These are phyloP conservation scores for Chimonanthus praecox DNA, from an alignment of 164 flowering plant genomes.

Conservation along the genomic window DNA sequence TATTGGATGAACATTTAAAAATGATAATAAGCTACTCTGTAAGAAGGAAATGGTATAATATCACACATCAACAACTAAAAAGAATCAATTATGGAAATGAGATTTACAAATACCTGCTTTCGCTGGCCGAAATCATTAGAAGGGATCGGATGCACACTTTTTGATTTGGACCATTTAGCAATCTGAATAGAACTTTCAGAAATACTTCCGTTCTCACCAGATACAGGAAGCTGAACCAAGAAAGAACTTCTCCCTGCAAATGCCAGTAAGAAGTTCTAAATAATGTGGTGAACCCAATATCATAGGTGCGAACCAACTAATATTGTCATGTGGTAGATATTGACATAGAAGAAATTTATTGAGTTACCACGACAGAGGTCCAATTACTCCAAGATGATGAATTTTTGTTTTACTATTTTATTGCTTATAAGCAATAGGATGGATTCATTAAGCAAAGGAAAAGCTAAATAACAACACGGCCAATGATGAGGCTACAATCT, in stretches of 20 bases:
- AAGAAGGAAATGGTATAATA: not conserved
- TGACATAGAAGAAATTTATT: not conserved
- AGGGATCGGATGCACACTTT: conserved; percentile 46
- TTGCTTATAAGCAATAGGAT: no score
- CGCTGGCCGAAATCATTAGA: conserved; percentile 21
- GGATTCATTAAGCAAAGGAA: no score
- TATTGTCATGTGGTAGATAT: not conserved
- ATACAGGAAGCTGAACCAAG: conserved; percentile 38
- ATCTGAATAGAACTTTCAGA: conserved; percentile 24
- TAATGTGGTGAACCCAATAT: not conserved
- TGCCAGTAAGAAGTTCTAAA: conserved; percentile 5
- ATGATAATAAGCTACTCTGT: not conserved
- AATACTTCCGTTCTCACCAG: conserved; percentile 29
- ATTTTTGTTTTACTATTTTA: no score
- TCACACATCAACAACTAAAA: not conserved
- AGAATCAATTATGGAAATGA: not conserved
- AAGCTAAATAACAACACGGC: no score
- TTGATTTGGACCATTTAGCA: conserved; percentile 18
- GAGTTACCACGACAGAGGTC: not conserved
- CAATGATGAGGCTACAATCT: no score
- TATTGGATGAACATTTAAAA: not conserved
- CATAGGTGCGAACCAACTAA: not conserved
- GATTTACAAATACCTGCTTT: conserved; percentile 25
- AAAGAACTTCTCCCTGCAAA: conserved; percentile 47
- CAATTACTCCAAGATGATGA: not conserved